Evolutionary conservation across 129 eudicot species (phyloP).

Genomic region (Tagetes patula): DNA sequence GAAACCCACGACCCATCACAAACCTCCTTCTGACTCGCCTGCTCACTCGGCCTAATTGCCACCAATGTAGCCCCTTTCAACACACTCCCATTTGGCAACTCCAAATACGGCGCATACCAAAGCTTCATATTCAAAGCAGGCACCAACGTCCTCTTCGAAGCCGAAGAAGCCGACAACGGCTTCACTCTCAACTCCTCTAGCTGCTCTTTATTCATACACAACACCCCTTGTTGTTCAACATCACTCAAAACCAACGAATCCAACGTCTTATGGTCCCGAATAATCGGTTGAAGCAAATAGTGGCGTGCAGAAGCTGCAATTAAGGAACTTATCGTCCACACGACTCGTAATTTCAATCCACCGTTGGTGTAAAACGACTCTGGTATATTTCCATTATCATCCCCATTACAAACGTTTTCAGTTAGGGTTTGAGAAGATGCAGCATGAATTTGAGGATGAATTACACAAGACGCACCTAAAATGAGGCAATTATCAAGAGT

Average conservation of each 20-base stretch:
- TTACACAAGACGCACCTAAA: slow-evolving; percentile 75
- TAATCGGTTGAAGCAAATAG: slow-evolving; percentile 74
- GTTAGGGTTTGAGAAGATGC: not conserved
- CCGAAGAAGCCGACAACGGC: slow-evolving; percentile 86
- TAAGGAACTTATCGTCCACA: slow-evolving; percentile 91
- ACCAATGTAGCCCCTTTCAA: slow-evolving; percentile 93
- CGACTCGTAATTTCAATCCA: slow-evolving; percentile 77
- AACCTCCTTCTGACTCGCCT: slow-evolving; percentile 56
- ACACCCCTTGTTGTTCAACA: slow-evolving; percentile 86
- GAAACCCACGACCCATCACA: slow-evolving; percentile 78
- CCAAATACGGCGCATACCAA: slow-evolving; percentile 92
- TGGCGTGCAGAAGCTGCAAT: slow-evolving; percentile 96
- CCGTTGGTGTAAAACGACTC: slow-evolving; percentile 90
- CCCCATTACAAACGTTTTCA: slow-evolving; percentile 5
- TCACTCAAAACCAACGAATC: slow-evolving; percentile 69
- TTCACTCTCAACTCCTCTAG: slow-evolving; percentile 94
- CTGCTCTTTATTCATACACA: slow-evolving; percentile 91
- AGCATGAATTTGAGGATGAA: not conserved
- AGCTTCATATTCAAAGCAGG: slow-evolving; percentile 93
- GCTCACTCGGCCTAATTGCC: slow-evolving; percentile 91
- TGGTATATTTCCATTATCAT: slow-evolving; percentile 78
- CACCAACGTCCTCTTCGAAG: slow-evolving; percentile 78
- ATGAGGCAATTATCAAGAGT: slow-evolving; percentile 86
- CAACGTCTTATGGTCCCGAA: slow-evolving; percentile 69
- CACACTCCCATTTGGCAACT: slow-evolving; percentile 75